Percentiles rank a stretch among this genome's conserved stretches.
Conservation (phyloP, 1,284 basidiomycete genomes). For the Ceratobasidium papillatum region DNA sequence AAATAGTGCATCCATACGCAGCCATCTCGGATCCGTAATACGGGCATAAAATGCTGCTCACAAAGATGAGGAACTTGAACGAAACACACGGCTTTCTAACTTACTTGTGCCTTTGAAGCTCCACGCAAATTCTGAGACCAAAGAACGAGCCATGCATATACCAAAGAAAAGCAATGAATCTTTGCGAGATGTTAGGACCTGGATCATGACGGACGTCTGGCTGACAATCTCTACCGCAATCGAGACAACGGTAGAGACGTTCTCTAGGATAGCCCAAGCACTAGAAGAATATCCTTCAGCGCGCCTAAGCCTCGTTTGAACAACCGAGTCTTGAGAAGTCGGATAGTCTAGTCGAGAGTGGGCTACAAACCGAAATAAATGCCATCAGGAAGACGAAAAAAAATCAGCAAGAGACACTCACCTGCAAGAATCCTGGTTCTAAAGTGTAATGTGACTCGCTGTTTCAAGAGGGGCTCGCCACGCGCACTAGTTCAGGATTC, state of each 20-base stretch:
- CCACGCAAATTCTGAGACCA: constrained; percentile 3
- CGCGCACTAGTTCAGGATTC: neutral
- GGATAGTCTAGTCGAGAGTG: constrained; percentile 6
- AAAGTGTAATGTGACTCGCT: constrained; percentile 35
- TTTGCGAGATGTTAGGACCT: neutral
- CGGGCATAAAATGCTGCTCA: constrained; percentile 26
- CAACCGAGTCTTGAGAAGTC: neutral
- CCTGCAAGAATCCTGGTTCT: constrained; percentile 31
- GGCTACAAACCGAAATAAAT: neutral
- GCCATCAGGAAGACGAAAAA: neutral
- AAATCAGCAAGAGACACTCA: neutral
- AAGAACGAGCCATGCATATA: neutral
- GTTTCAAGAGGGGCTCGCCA: constrained; percentile 17
- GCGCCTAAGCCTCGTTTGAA: neutral
- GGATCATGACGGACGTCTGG: constrained; percentile 1
- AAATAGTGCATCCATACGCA: constrained; percentile 27
- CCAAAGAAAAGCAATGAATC: neutral
- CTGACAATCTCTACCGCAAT: neutral
- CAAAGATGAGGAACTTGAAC: neutral
- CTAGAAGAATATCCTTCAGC: constrained; percentile 16
- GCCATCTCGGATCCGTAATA: constrained; percentile 28
- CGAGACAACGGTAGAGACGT: neutral
- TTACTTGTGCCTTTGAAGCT: neutral
- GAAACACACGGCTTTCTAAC: too few species aligned
- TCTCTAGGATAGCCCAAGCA: constrained; percentile 5